A percentile compares a stretch with the other conserved stretches of the same genome.
Conservation (phyloP, 306 rosid species). For the Carpinus fangiana region DNA sequence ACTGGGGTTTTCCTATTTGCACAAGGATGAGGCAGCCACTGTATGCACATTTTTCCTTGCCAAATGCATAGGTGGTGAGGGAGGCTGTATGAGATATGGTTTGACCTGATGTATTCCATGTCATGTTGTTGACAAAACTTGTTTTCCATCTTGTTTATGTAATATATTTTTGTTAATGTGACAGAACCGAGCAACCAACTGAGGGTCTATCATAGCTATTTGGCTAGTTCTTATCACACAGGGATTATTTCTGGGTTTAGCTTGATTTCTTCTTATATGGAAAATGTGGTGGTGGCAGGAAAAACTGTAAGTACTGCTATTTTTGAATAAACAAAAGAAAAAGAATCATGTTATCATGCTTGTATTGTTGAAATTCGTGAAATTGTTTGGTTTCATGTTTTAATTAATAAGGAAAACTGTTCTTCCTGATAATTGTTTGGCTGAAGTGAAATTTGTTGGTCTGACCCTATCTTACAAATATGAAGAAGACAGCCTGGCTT, state of each 20-base stretch:
- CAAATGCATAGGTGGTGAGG: neutral
- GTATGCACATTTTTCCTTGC: neutral
- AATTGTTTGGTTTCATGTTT: no score
- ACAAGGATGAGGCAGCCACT: neutral
- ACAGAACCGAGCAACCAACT: slow-evolving; percentile 56
- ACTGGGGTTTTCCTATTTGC: neutral
- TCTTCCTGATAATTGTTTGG: neutral
- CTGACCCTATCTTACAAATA: neutral
- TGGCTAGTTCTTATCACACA: slow-evolving; percentile 89
- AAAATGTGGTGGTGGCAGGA: slow-evolving; percentile 56
- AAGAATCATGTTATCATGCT: neutral
- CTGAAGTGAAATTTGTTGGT: neutral
- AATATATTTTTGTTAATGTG: slow-evolving; percentile 23
- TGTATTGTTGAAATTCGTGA: neutral
- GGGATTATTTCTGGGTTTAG: slow-evolving; percentile 88
- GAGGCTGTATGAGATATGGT: neutral
- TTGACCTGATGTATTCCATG: neutral
- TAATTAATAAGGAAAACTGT: neutral
- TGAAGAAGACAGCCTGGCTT: neutral
- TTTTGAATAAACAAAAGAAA: neutral
- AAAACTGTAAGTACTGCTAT: slow-evolving; percentile 52
- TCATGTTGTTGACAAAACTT: neutral
- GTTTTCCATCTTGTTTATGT: slow-evolving; percentile 6
- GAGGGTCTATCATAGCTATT: slow-evolving; percentile 74
- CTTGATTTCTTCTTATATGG: slow-evolving; percentile 75